Percentiles rank a stretch among this genome's conserved stretches.
Evolutionary conservation across 148 eudicot species (phyloP).

Genomic region (Fallopia convolvulus): DNA sequence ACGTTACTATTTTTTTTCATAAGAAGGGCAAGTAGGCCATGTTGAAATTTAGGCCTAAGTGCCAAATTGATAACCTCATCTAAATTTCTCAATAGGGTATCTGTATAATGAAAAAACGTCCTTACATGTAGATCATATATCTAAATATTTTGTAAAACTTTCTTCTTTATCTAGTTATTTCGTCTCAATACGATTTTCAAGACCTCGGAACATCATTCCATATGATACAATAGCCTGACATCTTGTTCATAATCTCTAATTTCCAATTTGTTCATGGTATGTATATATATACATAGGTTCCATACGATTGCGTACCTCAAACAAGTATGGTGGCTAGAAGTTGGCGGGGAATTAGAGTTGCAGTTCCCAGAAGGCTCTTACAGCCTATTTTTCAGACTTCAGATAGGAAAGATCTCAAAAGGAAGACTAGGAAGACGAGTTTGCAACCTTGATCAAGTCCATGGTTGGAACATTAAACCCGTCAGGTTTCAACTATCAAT

Average conservation of each 20-base stretch:
- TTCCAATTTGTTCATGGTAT: not conserved
- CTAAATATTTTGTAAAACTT: not conserved
- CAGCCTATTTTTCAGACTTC: conserved; percentile 64
- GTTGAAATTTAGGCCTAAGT: not conserved
- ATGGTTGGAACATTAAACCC: conserved; percentile 71
- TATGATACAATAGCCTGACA: not conserved
- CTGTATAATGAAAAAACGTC: not conserved
- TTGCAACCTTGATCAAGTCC: conserved; percentile 47
- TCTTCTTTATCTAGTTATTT: not conserved
- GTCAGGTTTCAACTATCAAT: conserved; percentile 59
- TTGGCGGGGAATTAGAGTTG: conserved; percentile 60
- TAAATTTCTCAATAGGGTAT: not conserved
- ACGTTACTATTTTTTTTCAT: too few relatives aligned
- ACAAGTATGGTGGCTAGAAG: conserved; percentile 85
- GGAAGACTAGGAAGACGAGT: conserved; percentile 37
- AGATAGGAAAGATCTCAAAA: conserved; percentile 47
- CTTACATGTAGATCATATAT: too few relatives aligned
- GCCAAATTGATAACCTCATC: not conserved
- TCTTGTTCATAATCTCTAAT: not conserved
- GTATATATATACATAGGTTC: conserved; percentile 29
- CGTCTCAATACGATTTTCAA: too few relatives aligned
- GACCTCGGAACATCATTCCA: too few relatives aligned
- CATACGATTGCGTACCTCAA: conserved; percentile 54
- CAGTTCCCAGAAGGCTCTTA: conserved; percentile 65
- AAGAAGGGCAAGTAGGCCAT: too few relatives aligned